Evolutionary conservation across 495 filamentous ascomycete species (phyloP), one percentile per base, ranked within the genome.

Genomic region (Rostrohypoxylon terebratum): DNA sequence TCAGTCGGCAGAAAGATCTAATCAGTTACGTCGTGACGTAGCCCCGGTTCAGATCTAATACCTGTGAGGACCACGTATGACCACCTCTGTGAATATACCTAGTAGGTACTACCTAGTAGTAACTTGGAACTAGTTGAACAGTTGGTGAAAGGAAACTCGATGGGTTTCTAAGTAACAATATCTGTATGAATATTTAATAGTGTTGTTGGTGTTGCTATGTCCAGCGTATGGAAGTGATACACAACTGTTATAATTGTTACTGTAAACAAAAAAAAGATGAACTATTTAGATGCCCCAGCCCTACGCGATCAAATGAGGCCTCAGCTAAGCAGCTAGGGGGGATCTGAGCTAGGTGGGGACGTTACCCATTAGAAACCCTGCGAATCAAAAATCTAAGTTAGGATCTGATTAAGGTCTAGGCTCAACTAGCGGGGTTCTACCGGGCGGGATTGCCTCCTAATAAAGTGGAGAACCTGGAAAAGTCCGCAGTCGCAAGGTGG

Each of bases 381-480:
- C 64, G 44, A 44, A 60, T 60, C 2, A 67, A 14, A 53, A 55
- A 31, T 59, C 50, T 45, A 55, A 13, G 16, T 63, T 4, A 31
- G 66, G 66, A 31, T 59, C 50, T 45, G 45, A 13, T 33, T 63
- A 6, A 31, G 66, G 66, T 23, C 66, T 68, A 69, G 70, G 70
- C 65, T 69, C n/a, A 65, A 38, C 6, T 66, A 62, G 68, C 63
- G 62, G 62, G 61, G 68, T 65, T 67, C 58, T 51, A 63, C 62
- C 63, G 53, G 64, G 64, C 59, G 70, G 69, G 69, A 53, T 33
- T 31, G 53, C 11, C 50, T 55, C 18, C 53, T 72, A 55, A 63
- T 72, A 72, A 63, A 64, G 70, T 72, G 70, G 70, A 57, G 33
- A 59, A 14, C 14, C 18, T 21, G 61, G 40, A 11, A 65, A 34